Conservation (phyloP, 2,329 filamentous ascomycete species). For the Aureobasidium leucospermi region DNA sequence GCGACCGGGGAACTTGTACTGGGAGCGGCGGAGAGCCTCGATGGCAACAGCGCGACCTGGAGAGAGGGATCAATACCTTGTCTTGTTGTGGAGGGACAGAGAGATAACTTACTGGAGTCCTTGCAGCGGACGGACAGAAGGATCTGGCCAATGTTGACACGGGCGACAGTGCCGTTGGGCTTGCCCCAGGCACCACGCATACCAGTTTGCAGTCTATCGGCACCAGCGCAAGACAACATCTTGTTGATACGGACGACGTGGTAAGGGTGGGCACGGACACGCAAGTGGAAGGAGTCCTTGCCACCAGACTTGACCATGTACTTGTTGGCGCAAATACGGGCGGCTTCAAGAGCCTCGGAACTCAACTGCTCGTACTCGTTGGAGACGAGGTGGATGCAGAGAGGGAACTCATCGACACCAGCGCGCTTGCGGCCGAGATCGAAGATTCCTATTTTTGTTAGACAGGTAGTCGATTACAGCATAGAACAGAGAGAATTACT, state of each 20-base stretch:
- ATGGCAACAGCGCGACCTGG: conserved; percentile 83
- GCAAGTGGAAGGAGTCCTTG: conserved; percentile 66
- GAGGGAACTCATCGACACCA: conserved; percentile 98
- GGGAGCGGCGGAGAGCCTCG: conserved; percentile 96
- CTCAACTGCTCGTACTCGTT: conserved; percentile 99
- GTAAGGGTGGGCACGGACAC: conserved; percentile 88
- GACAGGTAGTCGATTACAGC: no score
- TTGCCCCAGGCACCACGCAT: conserved; percentile 99
- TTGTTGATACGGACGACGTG: conserved; percentile 99
- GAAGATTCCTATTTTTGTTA: no score
- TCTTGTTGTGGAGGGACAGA: no score
- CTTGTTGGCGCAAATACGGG: conserved; percentile 99
- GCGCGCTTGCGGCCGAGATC: conserved; percentile 67
- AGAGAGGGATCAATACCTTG: not conserved
- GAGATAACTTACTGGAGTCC: conserved; percentile 64
- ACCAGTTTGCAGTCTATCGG: conserved; percentile 99
- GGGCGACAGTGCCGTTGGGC: conserved; percentile 96
- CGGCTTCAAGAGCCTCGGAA: conserved; percentile 98
- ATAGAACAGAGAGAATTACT: no score
- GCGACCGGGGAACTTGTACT: conserved; percentile 99
- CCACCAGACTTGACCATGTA: conserved; percentile 63
- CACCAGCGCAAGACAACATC: conserved; percentile 99
- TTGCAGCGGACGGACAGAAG: conserved; percentile 94
- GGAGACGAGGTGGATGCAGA: conserved; percentile 98
- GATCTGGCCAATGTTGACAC: conserved; percentile 99